These are phyloP conservation scores for Phyllosticta ampelicida DNA, from an alignment of 2,329 filamentous ascomycete species.

Conservation along the genomic window DNA sequence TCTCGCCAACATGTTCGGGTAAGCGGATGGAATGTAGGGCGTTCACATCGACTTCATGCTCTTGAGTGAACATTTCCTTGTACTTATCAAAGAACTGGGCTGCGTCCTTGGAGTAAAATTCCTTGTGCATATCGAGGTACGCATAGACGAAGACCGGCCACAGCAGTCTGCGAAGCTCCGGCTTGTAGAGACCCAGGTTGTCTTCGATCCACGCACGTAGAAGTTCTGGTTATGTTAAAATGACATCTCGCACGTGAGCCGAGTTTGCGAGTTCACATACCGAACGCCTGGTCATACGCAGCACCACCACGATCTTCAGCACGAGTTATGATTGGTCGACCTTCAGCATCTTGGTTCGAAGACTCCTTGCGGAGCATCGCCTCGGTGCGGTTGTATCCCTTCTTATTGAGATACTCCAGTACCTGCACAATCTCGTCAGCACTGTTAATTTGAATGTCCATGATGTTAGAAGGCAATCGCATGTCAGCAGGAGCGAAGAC, in stretches of 20 bases:
- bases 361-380: constrained; percentile 88
- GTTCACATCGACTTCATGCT: constrained; percentile 72
- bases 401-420: constrained; percentile 90
- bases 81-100: constrained; percentile 62
- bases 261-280: constrained; percentile 20
- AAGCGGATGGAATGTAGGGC: constrained; percentile 63
- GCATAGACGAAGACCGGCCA: constrained; percentile 96
- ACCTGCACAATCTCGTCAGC: constrained; percentile 41
- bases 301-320: constrained; percentile 60
- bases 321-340: constrained; percentile 56
- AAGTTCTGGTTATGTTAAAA: constrained; percentile 35
- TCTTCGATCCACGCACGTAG: constrained; percentile 80
- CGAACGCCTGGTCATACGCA: constrained; percentile 66
- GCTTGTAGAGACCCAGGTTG: constrained; percentile 89
- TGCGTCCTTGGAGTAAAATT: constrained; percentile 61
- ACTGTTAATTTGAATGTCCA: background rate
- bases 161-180: constrained; percentile 74
- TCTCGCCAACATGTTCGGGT: constrained; percentile 67
- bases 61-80: constrained; percentile 58
- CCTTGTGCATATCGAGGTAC: constrained; percentile 66
- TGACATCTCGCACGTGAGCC: background rate
- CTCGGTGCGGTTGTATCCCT: constrained; percentile 87
- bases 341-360: constrained; percentile 68
- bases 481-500: background rate
- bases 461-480: background rate